Base-by-base conservation (phyloP, 148 eudicot genomes). In the Amaranthus hypochondriacus region DNA sequence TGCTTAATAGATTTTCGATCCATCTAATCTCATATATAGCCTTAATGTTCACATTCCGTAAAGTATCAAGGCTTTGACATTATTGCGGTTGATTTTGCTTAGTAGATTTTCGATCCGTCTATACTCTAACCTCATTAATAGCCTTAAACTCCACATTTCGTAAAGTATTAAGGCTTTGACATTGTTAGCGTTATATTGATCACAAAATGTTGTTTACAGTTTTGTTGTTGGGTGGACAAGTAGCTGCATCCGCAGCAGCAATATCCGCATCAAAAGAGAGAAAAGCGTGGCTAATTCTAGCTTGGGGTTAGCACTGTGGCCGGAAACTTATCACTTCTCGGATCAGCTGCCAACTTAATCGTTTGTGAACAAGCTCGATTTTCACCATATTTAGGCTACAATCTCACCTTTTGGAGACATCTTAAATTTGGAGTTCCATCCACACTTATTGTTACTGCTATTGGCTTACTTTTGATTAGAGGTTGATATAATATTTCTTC, bases 291-390 rank as follows among this genome's bases (percentile, higher is more conserved):
- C 89, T 93, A 52, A 80, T 93, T 28, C 80, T 93, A 79, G 98
- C 98, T 43, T 93, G 98, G 98, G 98, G 97, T 87, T 12, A 93
- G 98, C 82, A 91, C 98, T 0, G 95, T 89, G 50, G 97, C 98
- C 0, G 98, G 98, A 57, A 93, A 93, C 76, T 82, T 93, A 44
- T 87, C 98, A 6, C 85, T 91, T 4, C 62, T 93, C 57, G 98
- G 98, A 57, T 93, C 98, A 15, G 98, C 98, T 0, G 98, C 98
- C 54, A 93, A 93, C 86, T 75, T 93, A 78, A 93, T 93, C 48
- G 95, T 93, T 63, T 93, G 97, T 8, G 97, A 93, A 83, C 98
- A 93, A 80, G 98, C 98, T 82, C 92, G 95, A 21, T 84, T 83
- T 1, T 85, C 95, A 64, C 89, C 88, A n/a, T 82, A 70, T 75